Evolutionary conservation across 805 yeast species (phyloP), one percentile per base, ranked within the genome.

Genomic region (Lachancea dasiensis): DNA sequence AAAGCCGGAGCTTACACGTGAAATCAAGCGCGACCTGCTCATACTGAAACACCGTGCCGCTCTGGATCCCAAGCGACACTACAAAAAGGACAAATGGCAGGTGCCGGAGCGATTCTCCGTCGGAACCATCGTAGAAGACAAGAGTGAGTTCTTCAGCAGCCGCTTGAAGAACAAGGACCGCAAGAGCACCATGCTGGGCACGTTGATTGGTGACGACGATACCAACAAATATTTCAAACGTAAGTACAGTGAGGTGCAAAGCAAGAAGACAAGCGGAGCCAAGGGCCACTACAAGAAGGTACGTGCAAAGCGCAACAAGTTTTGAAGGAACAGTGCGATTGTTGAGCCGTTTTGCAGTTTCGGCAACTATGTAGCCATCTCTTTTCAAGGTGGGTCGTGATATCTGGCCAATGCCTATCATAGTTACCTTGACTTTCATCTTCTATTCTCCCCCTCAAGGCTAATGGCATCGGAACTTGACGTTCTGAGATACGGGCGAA

Each of bases 21-120:
- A 54, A 33, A 56, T 84, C 15, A 82, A 82, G 53, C 70, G 95
- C 42, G 97, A 92, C 58, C 57, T 92, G 49, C 67, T 77, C 52
- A 64, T 92, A 11, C 68, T 92, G 43, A 80, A 86, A 54, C 85
- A 90, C 65, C 77, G 98, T 62, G 81, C 83, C 39, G 95, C 87
- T 7, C 69, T 92, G 45, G 97, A 92, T 57, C 97, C 97, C 6
- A 92, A 92, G 64, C 75, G 97, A 51, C 95, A 86, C 63, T 92
- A 92, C 64, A 86, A 85, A 63, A 86, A 85, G 58, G 92, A 82
- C 42, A 78, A 78, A 44, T 81, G 87, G 82, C 71, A 69, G 34
- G 69, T 72, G 6, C 90, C 95, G 31, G 85, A 83, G 52, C 76
- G 70, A 47, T 87, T 92, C 58, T 92, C 90, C 41, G 74, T 84